Base-by-base conservation (phyloP, 1,139 yeast genomes). In the Lodderomyces oxycetoniae region DNA sequence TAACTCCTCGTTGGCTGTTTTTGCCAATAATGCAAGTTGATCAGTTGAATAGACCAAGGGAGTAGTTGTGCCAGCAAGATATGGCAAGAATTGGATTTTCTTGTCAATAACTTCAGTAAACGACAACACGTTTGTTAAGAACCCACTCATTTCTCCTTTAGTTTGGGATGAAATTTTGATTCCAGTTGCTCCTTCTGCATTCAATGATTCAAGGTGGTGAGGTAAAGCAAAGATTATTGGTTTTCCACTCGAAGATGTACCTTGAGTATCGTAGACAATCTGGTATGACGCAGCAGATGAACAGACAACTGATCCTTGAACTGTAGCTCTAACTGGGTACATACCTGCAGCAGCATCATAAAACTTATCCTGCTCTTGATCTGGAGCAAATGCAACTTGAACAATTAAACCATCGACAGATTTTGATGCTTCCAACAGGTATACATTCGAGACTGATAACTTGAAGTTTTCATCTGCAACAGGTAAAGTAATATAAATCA, bases 151-250 rank as follows among this genome's bases (percentile, higher is more conserved):
- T 10, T 49, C 48, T 32, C 94, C 94, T 61, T 81, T 82, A 34
- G 83, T 74, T 17, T 80, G 67, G 0, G 88, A 77, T 22, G 66
- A 63, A 30, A 79, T 55, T 12, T 59, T 50, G 31, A 79, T 63
- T 17, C 74, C 74, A 16, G 86, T 76, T 24, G 63, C 54, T 36
- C 69, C 63, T 3, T 54, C 51, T 2, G 60, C 38, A 19, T 67
- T 52, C 41, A 83, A 61, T 1, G 84, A 69, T 23, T 59, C 62
- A 32, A 75, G 65, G 40, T 81, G 93, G 55, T 85, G 94, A 14
- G 91, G 88, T 36, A 81, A 66, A 6, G 86, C 84, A 55, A 76
- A 84, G 3, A 82, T 56, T 31, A 81, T 58, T 7, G 83, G 67
- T 6, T 56, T 55, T 3, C 78, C 78, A 13, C 72, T 59, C 5